Evolutionary conservation across 345 rosid genomes (phyloP).

Genomic region (Mercurialis annua): DNA sequence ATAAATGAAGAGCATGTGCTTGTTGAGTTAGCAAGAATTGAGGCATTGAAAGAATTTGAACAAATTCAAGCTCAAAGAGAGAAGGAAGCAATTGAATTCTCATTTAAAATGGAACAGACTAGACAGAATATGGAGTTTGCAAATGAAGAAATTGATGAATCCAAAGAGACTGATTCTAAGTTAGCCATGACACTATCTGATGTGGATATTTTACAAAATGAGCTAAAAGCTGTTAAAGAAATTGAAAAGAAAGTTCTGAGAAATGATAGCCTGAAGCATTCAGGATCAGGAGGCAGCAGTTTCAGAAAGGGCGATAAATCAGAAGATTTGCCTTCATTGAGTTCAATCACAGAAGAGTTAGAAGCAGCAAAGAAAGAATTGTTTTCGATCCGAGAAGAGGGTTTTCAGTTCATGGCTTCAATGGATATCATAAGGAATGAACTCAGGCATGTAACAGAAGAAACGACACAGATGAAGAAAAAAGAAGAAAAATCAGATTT

Average conservation of each 20-base stretch:
- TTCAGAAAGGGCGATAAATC: constrained; percentile 19
- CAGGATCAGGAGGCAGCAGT: constrained; percentile 7
- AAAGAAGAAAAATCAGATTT: constrained; percentile 44
- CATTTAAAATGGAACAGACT: constrained; percentile 26
- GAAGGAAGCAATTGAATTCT: constrained; percentile 39
- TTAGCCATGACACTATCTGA: constrained; percentile 56
- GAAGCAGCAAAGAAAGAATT: constrained; percentile 64
- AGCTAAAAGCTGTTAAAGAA: constrained; percentile 47
- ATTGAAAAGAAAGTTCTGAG: constrained; percentile 41
- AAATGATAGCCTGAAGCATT: constrained; percentile 30
- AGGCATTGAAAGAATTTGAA: constrained; percentile 64
- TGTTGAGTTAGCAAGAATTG: constrained; percentile 72
- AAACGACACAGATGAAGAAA: constrained; percentile 43
- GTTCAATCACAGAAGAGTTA: constrained; percentile 45
- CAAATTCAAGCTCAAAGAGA: constrained; percentile 50
- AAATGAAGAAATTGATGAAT: constrained; percentile 44
- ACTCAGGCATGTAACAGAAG: constrained; percentile 44
- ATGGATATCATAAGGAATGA: constrained; percentile 72
- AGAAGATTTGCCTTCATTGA: constrained; percentile 30
- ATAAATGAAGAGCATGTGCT: constrained; percentile 75
- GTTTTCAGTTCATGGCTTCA: constrained; percentile 54
- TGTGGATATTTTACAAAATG: constrained; percentile 49
- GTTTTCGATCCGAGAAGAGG: constrained; percentile 45
- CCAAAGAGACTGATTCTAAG: constrained; percentile 49
- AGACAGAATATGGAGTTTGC: constrained; percentile 35